Conservation (phyloP, 1,139 yeast genomes). For the Protomyces gravidus region DNA sequence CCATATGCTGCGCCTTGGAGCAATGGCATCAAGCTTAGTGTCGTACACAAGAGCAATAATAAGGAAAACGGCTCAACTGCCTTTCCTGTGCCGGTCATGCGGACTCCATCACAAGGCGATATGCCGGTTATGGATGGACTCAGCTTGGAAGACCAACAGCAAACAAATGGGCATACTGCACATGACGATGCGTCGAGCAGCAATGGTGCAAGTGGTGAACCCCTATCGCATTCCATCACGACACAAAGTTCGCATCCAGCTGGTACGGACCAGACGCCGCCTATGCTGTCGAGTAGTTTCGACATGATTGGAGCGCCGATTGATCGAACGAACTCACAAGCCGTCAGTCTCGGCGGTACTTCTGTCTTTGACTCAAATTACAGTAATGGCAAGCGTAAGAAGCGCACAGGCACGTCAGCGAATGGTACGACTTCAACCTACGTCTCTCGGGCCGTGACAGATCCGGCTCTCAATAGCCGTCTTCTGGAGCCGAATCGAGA, state of each 20-base stretch:
- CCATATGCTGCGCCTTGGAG: constrained; percentile 15
- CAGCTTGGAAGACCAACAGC: not conserved
- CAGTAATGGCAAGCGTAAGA: constrained; percentile 18
- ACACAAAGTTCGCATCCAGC: not conserved
- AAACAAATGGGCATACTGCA: not conserved
- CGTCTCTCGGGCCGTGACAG: constrained; percentile 43
- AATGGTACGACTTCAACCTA: constrained; percentile 42
- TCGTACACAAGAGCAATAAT: not conserved
- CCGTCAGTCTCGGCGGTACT: constrained; percentile 1
- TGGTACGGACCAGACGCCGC: not conserved
- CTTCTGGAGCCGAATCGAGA: constrained; percentile 39
- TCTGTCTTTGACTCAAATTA: constrained; percentile 14
- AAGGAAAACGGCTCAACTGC: not conserved
- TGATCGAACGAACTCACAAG: not conserved
- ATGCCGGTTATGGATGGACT: not conserved
- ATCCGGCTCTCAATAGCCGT: constrained; percentile 41
- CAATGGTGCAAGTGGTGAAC: not conserved
- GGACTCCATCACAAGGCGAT: constrained; percentile 15
- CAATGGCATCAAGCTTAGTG: constrained; percentile 9
- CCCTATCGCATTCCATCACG: not conserved
- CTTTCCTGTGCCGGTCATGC: not conserved
- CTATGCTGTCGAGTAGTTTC: not conserved
- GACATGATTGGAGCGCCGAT: not conserved
- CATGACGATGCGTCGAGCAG: constrained; percentile 7
- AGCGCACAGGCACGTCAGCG: constrained; percentile 20